These are phyloP conservation scores for Rhizopogon roseolus DNA, from an alignment of 768 basidiomycete species.

Conservation along the genomic window DNA sequence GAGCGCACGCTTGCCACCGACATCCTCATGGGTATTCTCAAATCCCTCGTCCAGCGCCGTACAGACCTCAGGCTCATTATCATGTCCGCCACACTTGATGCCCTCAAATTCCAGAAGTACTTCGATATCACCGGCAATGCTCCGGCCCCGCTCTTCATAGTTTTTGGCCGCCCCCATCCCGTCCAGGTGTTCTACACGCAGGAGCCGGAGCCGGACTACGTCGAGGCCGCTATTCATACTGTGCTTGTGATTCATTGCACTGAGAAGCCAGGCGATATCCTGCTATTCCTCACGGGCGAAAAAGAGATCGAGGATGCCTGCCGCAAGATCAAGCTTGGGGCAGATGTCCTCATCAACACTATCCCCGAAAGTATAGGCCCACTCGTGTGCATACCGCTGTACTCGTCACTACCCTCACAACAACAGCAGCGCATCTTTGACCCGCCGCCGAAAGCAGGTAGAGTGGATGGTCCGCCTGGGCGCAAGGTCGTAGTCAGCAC, in stretches of 20 bases:
- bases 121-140: constrained; percentile 49
- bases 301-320: constrained; percentile 98
- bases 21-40: constrained; percentile 96
- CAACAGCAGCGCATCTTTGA: constrained; percentile 99
- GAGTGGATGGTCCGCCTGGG: constrained; percentile 70
- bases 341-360: constrained; percentile 72
- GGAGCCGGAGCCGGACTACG: constrained; percentile 91
- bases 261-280: constrained; percentile 88
- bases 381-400: constrained; percentile 85
- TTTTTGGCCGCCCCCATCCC: constrained; percentile 90
- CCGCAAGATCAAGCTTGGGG: constrained; percentile 86
- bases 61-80: constrained; percentile 93
- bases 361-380: constrained; percentile 80
- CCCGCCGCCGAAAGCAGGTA: constrained; percentile 62
- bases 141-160: constrained; percentile 78
- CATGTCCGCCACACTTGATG: constrained; percentile 99
- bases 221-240: constrained; percentile 94
- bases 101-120: constrained; percentile 95
- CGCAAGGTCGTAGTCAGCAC: constrained; percentile 94
- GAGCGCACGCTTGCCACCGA: constrained; percentile 97
- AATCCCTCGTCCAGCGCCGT: constrained; percentile 74
- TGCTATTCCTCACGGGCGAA: constrained; percentile 96
- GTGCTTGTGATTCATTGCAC: constrained; percentile 96
- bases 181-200: constrained; percentile 95
- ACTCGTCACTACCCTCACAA: constrained; percentile 89